Base-by-base conservation (phyloP, 2,329 filamentous ascomycete genomes). In the Botryotinia convoluta region DNA sequence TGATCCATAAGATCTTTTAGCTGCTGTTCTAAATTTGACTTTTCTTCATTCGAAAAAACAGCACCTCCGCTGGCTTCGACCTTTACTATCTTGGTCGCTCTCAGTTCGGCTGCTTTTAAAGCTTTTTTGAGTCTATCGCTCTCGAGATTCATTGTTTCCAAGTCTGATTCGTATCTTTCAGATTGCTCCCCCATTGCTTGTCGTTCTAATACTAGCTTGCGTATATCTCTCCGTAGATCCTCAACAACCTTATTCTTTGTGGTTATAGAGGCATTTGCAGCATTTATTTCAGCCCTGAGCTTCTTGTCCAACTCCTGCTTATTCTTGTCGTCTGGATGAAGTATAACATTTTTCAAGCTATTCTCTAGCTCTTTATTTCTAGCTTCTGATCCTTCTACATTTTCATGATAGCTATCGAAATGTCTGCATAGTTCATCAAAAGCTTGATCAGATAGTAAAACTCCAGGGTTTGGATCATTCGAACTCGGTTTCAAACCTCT, bases 321-420 rank as follows among this genome's bases (percentile, higher is more conserved):
- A 44, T 35, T 20, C 3, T 65, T 44, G 18, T 69, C 37, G 12
- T 29, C 10, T 18, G 29, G 37, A 57, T 42, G 42, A 26, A 69
- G 22, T 26, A 37, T 51, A 1, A 22, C 18, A 6, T 32, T 57
- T 32, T 37, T 57, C 48, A 69, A 44, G 4, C 14, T 8, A n/a
- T 42, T 18, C 39, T 69, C 65, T 8, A 57, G n/a, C 20, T 6
- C 1, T 26, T 5, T 42, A 9, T 42, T 37, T 26, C 65, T 42
- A 37, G 35, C 65, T 12, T 32, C 22, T 14, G 48, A 69, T 32
- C 3, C n/a, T 57, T 42, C 45, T n/a, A 48, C 48, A 32, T 69
- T 69, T 1, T 29, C 65, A 57, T 69, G 65, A 44, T 69, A 69
- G 37, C 65, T 18, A 16, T 69, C 65, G 6, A 69, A 69, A 69